Base-by-base conservation (phyloP, 768 basidiomycete species). In the Mycena metata region DNA sequence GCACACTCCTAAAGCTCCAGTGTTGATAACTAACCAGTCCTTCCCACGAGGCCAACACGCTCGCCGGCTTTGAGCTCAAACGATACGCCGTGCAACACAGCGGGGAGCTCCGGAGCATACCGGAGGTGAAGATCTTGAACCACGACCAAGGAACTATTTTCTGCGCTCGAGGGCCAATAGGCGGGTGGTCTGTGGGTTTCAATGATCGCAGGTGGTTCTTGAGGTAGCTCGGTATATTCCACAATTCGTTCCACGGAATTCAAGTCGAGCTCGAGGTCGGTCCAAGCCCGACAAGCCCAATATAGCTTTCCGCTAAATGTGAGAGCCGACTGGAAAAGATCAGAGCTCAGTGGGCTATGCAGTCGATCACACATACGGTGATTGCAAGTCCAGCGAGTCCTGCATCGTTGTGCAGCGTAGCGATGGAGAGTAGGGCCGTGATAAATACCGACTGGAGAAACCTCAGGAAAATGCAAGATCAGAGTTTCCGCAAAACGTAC, bases 201-300 rank as follows among this genome's bases (percentile, higher is more conserved):
- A 51, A 96, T 90, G 66, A 92, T 75, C 0, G 90, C 84, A 10
- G 94, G 89, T 0, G 96, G 91, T 75, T 96, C 95, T 77, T 95
- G 94, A 0, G 95, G 94, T 6, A 98, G 84, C 61, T 94, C 88
- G 19, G 96, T 87, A 82, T 96, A 97, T 83, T 97, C 96, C 11
- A 95, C 90, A 15, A 96, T 86, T 67, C 96, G 92, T 77, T 98
- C 96, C 11, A 97, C 94, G 17, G 93, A 91, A 82, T 70, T 70
- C 41, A 69, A 50, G 33, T 69, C 62, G 23, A 70, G 56, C 51
- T 70, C 69, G 5, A 66, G 56, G 12, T 50, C 35, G 15, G 65
- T 63, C 65, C 60, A 70, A 19, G 51, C 57, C 13, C 64, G 21
- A 13, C 50, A 42, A 0, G 57, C 55, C 36, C 36, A 55, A 30